Percentiles rank a stretch among this genome's conserved stretches.
Conservation (phyloP, 805 yeast genomes). For the Cyberlindnera subsufficiens region DNA sequence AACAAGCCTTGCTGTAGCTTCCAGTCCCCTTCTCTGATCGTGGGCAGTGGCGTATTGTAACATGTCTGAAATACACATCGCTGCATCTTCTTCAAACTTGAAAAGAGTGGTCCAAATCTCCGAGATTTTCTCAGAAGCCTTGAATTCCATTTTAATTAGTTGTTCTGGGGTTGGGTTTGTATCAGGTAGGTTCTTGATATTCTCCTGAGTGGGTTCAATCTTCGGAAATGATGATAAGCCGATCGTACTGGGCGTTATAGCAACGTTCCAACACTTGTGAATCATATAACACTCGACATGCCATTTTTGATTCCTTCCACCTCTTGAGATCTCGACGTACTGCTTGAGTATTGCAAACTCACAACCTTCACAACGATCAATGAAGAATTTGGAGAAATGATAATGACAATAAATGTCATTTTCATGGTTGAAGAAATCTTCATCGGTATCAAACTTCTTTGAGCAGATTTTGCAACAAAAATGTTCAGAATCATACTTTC, state of each 20-base stretch:
- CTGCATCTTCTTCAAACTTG: conserved; percentile 85
- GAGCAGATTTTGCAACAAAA: conserved; percentile 87
- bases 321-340: conserved; percentile 86
- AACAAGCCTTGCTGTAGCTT: conserved; percentile 66
- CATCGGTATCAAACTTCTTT: conserved; percentile 82
- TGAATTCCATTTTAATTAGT: conserved; percentile 52
- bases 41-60: conserved; percentile 75
- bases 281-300: conserved; percentile 99
- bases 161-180: conserved; percentile 38
- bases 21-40: conserved; percentile 60
- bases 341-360: conserved; percentile 86
- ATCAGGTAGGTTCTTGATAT: conserved; percentile 21
- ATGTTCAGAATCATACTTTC: conserved; percentile 91
- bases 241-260: conserved; percentile 56
- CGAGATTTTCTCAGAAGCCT: conserved; percentile 52
- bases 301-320: conserved; percentile 94
- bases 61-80: conserved; percentile 88
- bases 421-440: conserved; percentile 85
- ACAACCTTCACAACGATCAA: conserved; percentile 92
- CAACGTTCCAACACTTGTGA: conserved; percentile 92
- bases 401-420: conserved; percentile 82
- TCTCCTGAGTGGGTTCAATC: conserved; percentile 20
- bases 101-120: conserved; percentile 84
- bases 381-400: conserved; percentile 82
- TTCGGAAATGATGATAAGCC: conserved; percentile 34